These are phyloP conservation scores for Acrodontium crateriforme DNA, from an alignment of 2,329 filamentous ascomycete species.

Conservation along the genomic window DNA sequence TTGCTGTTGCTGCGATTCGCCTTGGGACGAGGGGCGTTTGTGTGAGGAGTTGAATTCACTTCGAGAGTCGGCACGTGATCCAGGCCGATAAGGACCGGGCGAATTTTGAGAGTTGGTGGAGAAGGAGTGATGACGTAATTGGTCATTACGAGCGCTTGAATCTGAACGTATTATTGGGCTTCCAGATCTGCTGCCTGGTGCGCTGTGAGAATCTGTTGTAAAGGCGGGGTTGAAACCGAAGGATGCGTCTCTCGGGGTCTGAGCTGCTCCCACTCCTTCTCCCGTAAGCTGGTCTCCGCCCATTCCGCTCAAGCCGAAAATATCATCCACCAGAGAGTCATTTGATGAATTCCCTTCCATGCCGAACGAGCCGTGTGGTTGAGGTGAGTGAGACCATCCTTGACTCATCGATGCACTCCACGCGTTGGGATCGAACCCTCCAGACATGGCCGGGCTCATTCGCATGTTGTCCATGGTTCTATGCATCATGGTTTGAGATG, in stretches of 20 bases:
- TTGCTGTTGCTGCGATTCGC: slow-evolving; percentile 10
- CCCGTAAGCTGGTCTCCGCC: slow-evolving; percentile 8
- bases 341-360: slow-evolving; percentile 9
- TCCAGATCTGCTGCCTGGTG: slow-evolving; percentile 28
- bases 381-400: slow-evolving; percentile 45
- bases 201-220: slow-evolving; percentile 19
- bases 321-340: slow-evolving; percentile 16
- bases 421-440: slow-evolving; percentile 54
- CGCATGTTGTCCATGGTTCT: slow-evolving; percentile 48
- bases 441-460: slow-evolving; percentile 43
- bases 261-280: slow-evolving; percentile 15
- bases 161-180: slow-evolving; percentile 31
- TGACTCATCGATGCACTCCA: slow-evolving; percentile 69
- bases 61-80: slow-evolving; percentile 20
- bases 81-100: slow-evolving; percentile 18
- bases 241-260: slow-evolving; percentile 19
- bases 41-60: slow-evolving; percentile 18
- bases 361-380: slow-evolving; percentile 37
- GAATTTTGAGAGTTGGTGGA: slow-evolving; percentile 13
- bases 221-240: slow-evolving; percentile 21
- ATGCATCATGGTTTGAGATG: slow-evolving; percentile 45
- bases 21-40: slow-evolving; percentile 8
- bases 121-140: slow-evolving; percentile 22
- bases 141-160: slow-evolving; percentile 20
- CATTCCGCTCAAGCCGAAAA: slow-evolving; percentile 16